Base-by-base conservation (phyloP, 345 rosid species). In the Chamaenerion angustifolium region DNA sequence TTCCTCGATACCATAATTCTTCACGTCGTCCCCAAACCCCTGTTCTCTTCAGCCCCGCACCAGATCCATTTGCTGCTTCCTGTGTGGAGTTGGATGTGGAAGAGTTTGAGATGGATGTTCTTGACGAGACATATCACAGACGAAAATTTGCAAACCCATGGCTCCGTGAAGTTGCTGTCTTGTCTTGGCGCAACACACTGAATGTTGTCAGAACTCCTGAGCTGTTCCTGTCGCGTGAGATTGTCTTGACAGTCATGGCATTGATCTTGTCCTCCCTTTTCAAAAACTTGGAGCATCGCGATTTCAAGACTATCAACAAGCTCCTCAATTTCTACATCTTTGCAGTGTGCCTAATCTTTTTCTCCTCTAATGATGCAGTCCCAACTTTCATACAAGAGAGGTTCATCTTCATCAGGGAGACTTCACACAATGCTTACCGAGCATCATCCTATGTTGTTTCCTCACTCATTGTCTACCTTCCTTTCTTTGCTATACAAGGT, bases 331-430 rank as follows among this genome's bases (percentile, higher is more conserved):
- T 82, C 72, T 82, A 78, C 68, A 76, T 76, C 51, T 82, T 82
- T 17, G 49, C 79, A 2, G 71, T 78, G 19, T 82, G 85, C 54
- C 59, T 78, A 1, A 59, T 78, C 42, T 82, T 78, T 72, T 82
- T 78, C 68, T 78, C 89, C 46, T 82, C 85, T 6, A 82, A 82
- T 11, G 89, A 82, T 6, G 85, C 74, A 0, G 89, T 82, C 59
- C 82, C 85, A 2, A 76, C 77, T 15, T 82, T 78, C 70, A 78
- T 82, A 60, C 85, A 81, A 45, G 85, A 78, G 58, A 58, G 82
- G 14, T 81, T 73, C 75, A 78, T 81, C 72, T 78, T 78, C 78
- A 78, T 78, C 21, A 56, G 77, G 44, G 85, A 82, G 57, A 82
- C 80, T 0, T 68, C 89, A 56, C 81, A 78, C 66, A 82, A 81